A percentile compares a stretch with the other conserved stretches of the same genome.
Evolutionary conservation across 257 asterid species (phyloP).

Genomic region (Mentha longifolia): DNA sequence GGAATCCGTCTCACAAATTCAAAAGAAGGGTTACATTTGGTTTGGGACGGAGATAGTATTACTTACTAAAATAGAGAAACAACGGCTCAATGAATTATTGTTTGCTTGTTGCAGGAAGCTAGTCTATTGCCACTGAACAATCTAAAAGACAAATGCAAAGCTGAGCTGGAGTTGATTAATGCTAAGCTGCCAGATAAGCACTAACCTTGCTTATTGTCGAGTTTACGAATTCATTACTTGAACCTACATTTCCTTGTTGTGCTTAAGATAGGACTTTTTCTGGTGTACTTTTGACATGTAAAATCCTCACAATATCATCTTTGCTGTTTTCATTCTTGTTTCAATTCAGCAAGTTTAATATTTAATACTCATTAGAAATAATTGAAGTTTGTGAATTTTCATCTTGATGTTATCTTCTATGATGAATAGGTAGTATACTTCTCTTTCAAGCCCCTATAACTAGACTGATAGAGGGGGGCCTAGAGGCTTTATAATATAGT

Average conservation of each 20-base stretch:
- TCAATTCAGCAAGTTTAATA: background rate
- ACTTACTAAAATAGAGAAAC: background rate
- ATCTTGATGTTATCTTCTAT: conserved; percentile 1
- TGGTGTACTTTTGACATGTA: conserved; percentile 25
- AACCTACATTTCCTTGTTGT: conserved; percentile 13
- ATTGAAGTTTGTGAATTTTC: conserved; percentile 22
- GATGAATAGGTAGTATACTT: conserved; percentile 8
- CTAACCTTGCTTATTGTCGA: conserved; percentile 22
- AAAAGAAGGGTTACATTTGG: too few relatives aligned
- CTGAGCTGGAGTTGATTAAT: conserved; percentile 50
- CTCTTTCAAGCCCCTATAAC: conserved; percentile 3
- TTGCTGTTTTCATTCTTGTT: conserved; percentile 19
- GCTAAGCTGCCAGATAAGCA: conserved; percentile 41
- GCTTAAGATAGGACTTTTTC: conserved; percentile 21
- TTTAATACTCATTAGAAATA: background rate
- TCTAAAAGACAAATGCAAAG: conserved; percentile 64
- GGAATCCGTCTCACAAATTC: too few relatives aligned
- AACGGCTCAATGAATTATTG: background rate
- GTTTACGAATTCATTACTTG: background rate
- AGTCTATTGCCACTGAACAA: conserved; percentile 56
- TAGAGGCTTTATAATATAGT: background rate
- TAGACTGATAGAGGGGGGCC: conserved; percentile 5
- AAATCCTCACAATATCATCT: background rate
- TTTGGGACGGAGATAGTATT: too few relatives aligned
- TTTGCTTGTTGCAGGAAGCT: conserved; percentile 55